phyloP scores from a whole-genome alignment of 176 grass and related monocot genomes.

The Musa acuminata region DNA sequence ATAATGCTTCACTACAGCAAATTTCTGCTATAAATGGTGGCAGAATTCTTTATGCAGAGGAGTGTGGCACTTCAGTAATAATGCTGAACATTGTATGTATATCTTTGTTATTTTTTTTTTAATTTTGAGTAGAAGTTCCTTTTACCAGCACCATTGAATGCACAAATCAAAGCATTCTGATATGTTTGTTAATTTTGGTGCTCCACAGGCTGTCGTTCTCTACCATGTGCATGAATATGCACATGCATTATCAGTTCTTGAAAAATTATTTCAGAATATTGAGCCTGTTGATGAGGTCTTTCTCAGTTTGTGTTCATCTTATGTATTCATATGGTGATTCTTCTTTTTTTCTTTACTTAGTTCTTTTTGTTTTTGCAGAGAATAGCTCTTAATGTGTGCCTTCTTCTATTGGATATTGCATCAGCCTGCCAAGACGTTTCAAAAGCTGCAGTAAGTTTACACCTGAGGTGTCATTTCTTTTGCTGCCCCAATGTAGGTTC shows the following conservation, averaged over 20 bases:
- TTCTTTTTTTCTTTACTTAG: not conserved
- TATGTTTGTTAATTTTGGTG: constrained; percentile 20
- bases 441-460: constrained; percentile 64
- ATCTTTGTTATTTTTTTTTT: constrained; percentile 14
- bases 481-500: not conserved
- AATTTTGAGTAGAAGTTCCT: constrained; percentile 1
- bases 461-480: not conserved
- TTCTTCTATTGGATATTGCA: constrained; percentile 87
- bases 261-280: constrained; percentile 63
- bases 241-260: constrained; percentile 51
- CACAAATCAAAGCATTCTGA: not conserved
- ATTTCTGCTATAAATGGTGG: constrained; percentile 51
- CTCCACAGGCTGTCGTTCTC: constrained; percentile 69
- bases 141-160: not conserved
- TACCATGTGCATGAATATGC: constrained; percentile 73
- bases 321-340: not conserved
- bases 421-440: constrained; percentile 63
- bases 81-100: constrained; percentile 79
- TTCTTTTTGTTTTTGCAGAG: constrained; percentile 32
- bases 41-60: constrained; percentile 49
- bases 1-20: constrained; percentile 27
- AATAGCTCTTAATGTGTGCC: constrained; percentile 77
- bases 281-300: constrained; percentile 84
- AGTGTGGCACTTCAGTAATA: constrained; percentile 72
- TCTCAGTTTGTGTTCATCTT: not conserved